Evolutionary conservation across 371 early-diverging fungal genomes (phyloP), one percentile per base, ranked within the genome.

Genomic region (Mortierella sp.): DNA sequence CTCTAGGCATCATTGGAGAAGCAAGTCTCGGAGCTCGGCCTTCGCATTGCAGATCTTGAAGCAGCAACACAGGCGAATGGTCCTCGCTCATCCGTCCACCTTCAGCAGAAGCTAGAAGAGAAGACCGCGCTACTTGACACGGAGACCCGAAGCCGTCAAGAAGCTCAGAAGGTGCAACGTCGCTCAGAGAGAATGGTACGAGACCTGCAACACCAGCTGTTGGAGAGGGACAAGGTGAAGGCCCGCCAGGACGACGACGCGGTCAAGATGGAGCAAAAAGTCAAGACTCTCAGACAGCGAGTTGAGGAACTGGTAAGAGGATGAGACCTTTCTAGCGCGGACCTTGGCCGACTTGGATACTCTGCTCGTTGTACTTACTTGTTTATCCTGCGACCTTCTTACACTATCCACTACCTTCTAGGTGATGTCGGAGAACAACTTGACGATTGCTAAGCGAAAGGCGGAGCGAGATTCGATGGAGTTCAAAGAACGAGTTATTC

Each of bases 181-280:
- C 91, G 91, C 67, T 80, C 81, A n/a, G 94, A 94, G 60, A 83
- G 94, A 44, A 82, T 83, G 55, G 82, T 94, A 45, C 86, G 93
- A n/a, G 94, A 95, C 66, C 80, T 95, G 41, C 94, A 93, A 79
- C 88, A 89, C 79, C 92, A 93, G 70, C 60, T 95, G 8, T 72
- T 78, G 17, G 96, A 95, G 61, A 71, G 81, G 43, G 95, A 95
- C 31, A 92, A 92, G 80, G 59, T 81, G 46, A 91, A 89, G 83
- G 67, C 67, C 28, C 80, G 90, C 40, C 80, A 73, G 28, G 90
- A 92, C 16, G 92, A 92, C 31, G 94, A 94, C 46, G 68, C 85
- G 25, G 85, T 86, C 56, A 92, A 92, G 78, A 61, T 84, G 68
- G 86, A 89, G 24, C 83, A 87, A 59, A 90, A 90, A 73, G 21